Percentiles rank a stretch among this genome's conserved stretches.
Evolutionary conservation across 805 yeast species (phyloP).

Genomic region (Groenewaldozyma tartarivorans): DNA sequence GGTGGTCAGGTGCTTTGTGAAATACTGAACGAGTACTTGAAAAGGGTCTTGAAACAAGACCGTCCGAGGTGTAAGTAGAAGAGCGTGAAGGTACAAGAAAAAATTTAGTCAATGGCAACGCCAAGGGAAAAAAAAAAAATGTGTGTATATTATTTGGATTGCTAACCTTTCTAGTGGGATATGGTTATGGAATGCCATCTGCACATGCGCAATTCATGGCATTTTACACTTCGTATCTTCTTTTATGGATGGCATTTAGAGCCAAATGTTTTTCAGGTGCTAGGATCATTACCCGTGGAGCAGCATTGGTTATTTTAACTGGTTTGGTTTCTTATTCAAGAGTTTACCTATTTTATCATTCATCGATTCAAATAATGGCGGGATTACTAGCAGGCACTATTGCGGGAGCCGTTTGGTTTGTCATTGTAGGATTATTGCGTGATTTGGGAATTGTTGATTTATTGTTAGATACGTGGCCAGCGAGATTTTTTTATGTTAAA

Average conservation of each 20-base stretch:
- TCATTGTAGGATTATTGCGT: conserved; percentile 43
- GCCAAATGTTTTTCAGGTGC: conserved; percentile 23
- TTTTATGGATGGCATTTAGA: conserved; percentile 25
- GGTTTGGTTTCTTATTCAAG: conserved; percentile 55
- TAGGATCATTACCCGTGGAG: conserved; percentile 19
- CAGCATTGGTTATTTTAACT: conserved; percentile 20
- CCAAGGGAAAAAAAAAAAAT: background rate
- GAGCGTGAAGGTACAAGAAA: conserved; percentile 5
- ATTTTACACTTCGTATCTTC: conserved; percentile 40
- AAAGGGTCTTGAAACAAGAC: conserved; percentile 54
- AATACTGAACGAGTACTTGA: conserved; percentile 56
- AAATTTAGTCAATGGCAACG: background rate
- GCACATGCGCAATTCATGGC: conserved; percentile 97
- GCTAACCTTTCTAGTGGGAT: conserved; percentile 13
- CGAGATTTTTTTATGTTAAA: conserved; percentile 31
- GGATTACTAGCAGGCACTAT: conserved; percentile 59
- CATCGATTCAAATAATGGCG: conserved; percentile 58
- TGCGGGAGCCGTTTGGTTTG: conserved; percentile 50
- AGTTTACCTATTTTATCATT: conserved; percentile 71
- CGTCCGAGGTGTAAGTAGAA: conserved; percentile 44
- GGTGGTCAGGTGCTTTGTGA: conserved; percentile 82
- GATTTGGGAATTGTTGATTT: conserved; percentile 60
- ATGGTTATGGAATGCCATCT: conserved; percentile 91
- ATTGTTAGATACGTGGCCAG: conserved; percentile 50
- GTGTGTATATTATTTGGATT: background rate